These are phyloP conservation scores for Neurospora africana DNA, from an alignment of 495 filamentous ascomycete species.

Conservation along the genomic window DNA sequence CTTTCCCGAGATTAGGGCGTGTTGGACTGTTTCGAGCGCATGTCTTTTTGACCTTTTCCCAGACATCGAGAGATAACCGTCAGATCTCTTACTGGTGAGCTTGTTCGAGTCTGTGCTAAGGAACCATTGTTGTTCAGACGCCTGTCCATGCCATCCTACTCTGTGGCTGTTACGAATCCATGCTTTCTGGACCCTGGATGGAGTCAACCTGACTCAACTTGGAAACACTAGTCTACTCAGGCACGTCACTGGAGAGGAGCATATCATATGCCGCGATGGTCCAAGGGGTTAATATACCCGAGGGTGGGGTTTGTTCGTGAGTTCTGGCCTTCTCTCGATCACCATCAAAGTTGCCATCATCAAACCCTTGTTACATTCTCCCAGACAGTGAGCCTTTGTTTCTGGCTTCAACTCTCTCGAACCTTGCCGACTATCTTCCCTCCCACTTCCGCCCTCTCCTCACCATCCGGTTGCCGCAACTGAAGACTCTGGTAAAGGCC, in stretches of 20 bases:
- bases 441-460: not conserved
- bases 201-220: conserved; percentile 5
- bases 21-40: not conserved
- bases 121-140: not conserved
- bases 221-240: not conserved
- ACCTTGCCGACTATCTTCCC: not conserved
- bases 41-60: conserved; percentile 10
- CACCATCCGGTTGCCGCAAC: not conserved
- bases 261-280: conserved; percentile 6
- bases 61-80: conserved; percentile 22
- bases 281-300: conserved; percentile 13
- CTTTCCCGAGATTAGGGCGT: not conserved
- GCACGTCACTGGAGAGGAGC: not conserved
- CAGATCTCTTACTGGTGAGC: conserved; percentile 25
- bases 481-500: not conserved
- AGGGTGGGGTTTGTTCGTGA: conserved; percentile 17
- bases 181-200: conserved; percentile 7
- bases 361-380: conserved; percentile 4
- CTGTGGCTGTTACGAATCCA: conserved; percentile 5
- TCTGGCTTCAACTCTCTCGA: not conserved
- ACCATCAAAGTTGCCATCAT: conserved; percentile 3
- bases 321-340: conserved; percentile 8
- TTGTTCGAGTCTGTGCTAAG: not conserved
- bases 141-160: conserved; percentile 5
- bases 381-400: not conserved